Conservation (phyloP, 169 alveolate genomes). For the Neospora caninum region DNA sequence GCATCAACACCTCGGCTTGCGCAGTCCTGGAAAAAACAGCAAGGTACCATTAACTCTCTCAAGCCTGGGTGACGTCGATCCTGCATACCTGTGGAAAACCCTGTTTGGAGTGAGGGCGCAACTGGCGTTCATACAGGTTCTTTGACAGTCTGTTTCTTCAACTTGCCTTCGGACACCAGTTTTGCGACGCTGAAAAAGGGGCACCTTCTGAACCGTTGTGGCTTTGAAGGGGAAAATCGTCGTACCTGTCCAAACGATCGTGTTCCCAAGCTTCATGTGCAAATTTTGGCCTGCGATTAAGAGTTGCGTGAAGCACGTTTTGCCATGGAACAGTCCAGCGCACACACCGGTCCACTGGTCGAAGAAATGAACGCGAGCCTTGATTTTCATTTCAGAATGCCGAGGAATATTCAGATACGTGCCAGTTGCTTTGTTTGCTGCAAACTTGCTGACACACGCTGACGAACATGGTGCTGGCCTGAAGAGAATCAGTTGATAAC, state of each 20-base stretch:
- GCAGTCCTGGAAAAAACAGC: constrained; percentile 32
- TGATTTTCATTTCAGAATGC: constrained; percentile 57
- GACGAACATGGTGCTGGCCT: background rate
- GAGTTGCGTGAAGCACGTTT: background rate
- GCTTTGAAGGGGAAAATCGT: background rate
- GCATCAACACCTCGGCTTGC: constrained; percentile 59
- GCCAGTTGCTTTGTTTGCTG: constrained; percentile 52
- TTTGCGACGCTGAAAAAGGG: background rate
- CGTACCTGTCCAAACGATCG: constrained; percentile 51
- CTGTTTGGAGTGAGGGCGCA: background rate
- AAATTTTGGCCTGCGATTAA: constrained; percentile 42
- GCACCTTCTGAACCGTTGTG: background rate
- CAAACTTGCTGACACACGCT: constrained; percentile 56
- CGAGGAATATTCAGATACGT: constrained; percentile 56
- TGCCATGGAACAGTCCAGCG: background rate
- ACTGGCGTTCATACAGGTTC: background rate
- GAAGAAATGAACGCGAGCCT: constrained; percentile 69
- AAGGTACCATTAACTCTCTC: too few species aligned
- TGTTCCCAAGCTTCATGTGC: constrained; percentile 50
- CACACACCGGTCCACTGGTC: constrained; percentile 70
- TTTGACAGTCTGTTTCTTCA: background rate
- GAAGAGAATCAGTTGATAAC: background rate
- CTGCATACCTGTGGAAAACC: background rate
- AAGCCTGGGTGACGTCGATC: too few species aligned
- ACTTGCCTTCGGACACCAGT: constrained; percentile 31